Base-by-base conservation (phyloP, 176 grass and related monocot species). In the Zoysia pacifica region DNA sequence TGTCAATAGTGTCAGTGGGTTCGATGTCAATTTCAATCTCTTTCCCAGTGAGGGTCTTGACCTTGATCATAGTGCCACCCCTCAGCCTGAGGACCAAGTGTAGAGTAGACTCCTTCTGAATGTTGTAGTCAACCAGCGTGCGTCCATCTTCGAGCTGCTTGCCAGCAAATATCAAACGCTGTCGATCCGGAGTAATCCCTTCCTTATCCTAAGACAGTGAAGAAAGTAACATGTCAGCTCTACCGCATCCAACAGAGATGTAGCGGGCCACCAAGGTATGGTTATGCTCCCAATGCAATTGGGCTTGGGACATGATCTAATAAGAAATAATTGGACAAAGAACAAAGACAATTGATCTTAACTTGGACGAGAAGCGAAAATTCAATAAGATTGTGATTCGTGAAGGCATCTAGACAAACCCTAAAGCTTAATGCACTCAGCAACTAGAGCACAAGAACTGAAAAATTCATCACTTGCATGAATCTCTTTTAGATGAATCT, bases 51-150 rank as follows among this genome's bases (percentile, higher is more conserved):
- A 94, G 91, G 48, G 89, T 94, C 77, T 91, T 97, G 40, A 94
- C 89, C 89, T 97, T 97, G 87, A 97, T 97, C 94, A 97, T 97
- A 14, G 87, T 97, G 4, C 91, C 94, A 20, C 94, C 91, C 64
- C 94, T 89, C 68, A 94, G 94, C 84, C 94, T 89, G 67, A 97
- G 85, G 68, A 97, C 84, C 79, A 94, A 66, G 65, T 97, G 89
- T 77, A 97, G 88, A 36, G 93, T 97, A 47, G 94, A 94, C 49
- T 97, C 94, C 84, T 97, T 97, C 47, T 91, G 94, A 82, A 97
- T 90, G 46, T 91, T 97, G 85, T 94, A 97, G 61, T 97, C 91
- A 58, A 89, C 91, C 85, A 97, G 86, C 1, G 89, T 90, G 50
- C 91, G 89, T 2, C 89, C 94, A 86, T 97, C 94, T 55, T 97